These are phyloP conservation scores for Colletotrichum caudatum DNA, from an alignment of 2,329 filamentous ascomycete species.

Conservation along the genomic window DNA sequence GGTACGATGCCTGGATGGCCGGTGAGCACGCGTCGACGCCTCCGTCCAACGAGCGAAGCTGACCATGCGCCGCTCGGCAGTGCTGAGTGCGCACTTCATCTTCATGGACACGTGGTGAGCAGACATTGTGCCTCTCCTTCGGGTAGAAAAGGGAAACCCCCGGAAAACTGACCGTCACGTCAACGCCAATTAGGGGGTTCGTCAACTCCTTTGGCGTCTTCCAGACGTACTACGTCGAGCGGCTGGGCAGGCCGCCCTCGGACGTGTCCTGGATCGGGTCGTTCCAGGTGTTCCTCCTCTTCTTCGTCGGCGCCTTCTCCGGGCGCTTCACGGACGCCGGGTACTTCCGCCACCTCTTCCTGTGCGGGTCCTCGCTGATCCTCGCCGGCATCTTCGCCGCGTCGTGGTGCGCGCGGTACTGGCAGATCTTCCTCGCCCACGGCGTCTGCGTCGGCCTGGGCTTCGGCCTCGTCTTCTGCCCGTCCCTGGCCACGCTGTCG, in stretches of 20 bases:
- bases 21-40: conserved; percentile 14
- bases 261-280: conserved; percentile 60
- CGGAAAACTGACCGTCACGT: not conserved
- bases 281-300: conserved; percentile 57
- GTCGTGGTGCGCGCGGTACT: conserved; percentile 58
- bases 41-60: not conserved
- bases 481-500: conserved; percentile 69
- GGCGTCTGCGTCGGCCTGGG: conserved; percentile 63
- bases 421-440: conserved; percentile 63
- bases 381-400: conserved; percentile 60
- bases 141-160: no score
- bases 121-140: not conserved
- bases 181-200: conserved; percentile 54
- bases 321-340: conserved; percentile 60
- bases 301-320: conserved; percentile 56
- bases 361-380: conserved; percentile 54
- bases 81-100: conserved; percentile 31
- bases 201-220: conserved; percentile 60
- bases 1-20: conserved; percentile 34
- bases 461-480: conserved; percentile 67
- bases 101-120: conserved; percentile 40
- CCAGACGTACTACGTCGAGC: conserved; percentile 58
- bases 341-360: conserved; percentile 54
- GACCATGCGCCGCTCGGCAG: not conserved
- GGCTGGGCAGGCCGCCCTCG: conserved; percentile 49